These are phyloP conservation scores for Coniosporium tulheliwenetii DNA, from an alignment of 2,329 filamentous ascomycete genomes.

Conservation along the genomic window DNA sequence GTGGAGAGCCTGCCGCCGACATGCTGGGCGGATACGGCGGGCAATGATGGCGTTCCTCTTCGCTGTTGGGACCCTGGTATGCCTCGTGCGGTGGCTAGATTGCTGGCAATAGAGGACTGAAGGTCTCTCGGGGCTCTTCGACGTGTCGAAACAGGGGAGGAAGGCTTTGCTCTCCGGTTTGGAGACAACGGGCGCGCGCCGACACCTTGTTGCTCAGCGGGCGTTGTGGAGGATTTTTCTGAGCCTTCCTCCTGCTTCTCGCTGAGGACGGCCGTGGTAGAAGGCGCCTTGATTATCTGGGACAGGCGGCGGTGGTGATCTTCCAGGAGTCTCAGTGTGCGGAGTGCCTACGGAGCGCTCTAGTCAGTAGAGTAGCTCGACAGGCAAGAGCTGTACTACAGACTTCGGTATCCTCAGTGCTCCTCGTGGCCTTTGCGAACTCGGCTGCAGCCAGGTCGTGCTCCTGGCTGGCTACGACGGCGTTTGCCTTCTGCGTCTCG, in stretches of 20 bases:
- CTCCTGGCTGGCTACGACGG: conserved; percentile 70
- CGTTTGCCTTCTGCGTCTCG: conserved; percentile 52
- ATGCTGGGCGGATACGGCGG: no score
- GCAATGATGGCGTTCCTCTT: no score
- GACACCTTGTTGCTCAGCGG: no score
- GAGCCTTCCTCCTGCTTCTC: conserved; percentile 4
- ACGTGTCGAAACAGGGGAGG: no score
- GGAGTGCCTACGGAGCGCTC: conserved; percentile 53
- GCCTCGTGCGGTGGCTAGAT: no score
- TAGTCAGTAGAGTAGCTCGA: conserved; percentile 1
- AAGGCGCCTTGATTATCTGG: conserved; percentile 56
- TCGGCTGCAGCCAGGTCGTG: conserved; percentile 79
- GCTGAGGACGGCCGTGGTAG: conserved; percentile 24
- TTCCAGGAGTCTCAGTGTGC: conserved; percentile 73
- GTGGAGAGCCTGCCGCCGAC: no score
- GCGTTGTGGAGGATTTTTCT: no score
- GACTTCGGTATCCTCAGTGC: conserved; percentile 47
- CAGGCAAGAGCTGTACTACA: conserved; percentile 1
- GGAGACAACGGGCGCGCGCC: no score
- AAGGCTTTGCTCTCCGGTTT: no score
- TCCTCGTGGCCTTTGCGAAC: conserved; percentile 68
- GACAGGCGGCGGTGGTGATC: conserved; percentile 76
- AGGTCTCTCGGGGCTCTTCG: no score
- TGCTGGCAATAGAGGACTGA: no score
- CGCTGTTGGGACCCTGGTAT: no score